These are phyloP conservation scores for Xanthoconium stramineum DNA, from an alignment of 768 basidiomycete genomes.

Conservation along the genomic window DNA sequence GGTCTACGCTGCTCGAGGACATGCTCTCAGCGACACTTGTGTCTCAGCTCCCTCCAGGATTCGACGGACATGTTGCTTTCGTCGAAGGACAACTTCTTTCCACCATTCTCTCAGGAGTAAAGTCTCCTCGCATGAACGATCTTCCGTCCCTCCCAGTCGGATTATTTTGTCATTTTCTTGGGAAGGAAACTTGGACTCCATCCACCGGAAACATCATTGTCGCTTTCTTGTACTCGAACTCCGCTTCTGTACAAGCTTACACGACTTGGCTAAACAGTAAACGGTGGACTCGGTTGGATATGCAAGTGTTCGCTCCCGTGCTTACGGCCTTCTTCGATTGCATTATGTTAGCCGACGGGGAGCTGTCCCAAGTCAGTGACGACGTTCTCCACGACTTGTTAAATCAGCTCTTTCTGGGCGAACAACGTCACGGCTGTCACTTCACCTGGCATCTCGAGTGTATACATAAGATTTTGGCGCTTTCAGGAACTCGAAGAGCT, in stretches of 20 bases:
- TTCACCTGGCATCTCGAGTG: conserved; percentile 20
- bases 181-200: conserved; percentile 40
- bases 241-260: conserved; percentile 26
- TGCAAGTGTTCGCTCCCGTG: conserved; percentile 36
- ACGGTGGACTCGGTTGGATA: conserved; percentile 11
- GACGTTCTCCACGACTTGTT: conserved; percentile 33
- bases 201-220: conserved; percentile 44
- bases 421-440: background rate
- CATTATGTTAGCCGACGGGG: conserved; percentile 12
- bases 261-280: conserved; percentile 38
- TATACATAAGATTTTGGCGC: conserved; percentile 27
- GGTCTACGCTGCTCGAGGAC: conserved; percentile 41
- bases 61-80: conserved; percentile 22
- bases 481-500: conserved; percentile 20
- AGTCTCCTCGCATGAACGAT: background rate
- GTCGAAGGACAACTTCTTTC: conserved; percentile 5
- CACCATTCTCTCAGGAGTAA: background rate
- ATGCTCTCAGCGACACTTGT: conserved; percentile 44
- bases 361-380: conserved; percentile 20
- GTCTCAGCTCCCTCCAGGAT: conserved; percentile 30
- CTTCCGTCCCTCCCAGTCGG: conserved; percentile 11
- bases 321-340: conserved; percentile 49
- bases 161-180: conserved; percentile 38
- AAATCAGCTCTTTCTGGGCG: conserved; percentile 16
- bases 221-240: conserved; percentile 42